Conservation (phyloP, 2,329 filamentous ascomycete species). For the Beauveria medogensis region DNA sequence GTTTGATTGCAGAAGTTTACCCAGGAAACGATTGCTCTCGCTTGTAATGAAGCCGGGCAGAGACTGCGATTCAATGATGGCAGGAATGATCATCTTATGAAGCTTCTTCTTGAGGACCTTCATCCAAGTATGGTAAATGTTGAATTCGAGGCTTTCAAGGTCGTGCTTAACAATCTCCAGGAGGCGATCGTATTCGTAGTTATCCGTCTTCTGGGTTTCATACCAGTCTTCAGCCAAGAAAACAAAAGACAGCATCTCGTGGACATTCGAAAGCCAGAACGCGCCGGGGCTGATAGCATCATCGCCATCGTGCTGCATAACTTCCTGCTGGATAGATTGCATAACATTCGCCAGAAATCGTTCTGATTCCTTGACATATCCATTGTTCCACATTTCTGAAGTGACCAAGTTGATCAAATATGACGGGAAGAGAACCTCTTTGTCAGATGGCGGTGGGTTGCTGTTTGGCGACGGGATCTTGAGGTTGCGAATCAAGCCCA, state of each 20-base stretch:
- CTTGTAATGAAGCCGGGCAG: conserved; percentile 97
- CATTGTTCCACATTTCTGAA: conserved; percentile 99
- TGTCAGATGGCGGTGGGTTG: conserved; percentile 86
- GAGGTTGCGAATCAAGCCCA: conserved; percentile 91
- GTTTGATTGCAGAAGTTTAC: conserved; percentile 88
- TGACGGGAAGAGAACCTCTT: conserved; percentile 96
- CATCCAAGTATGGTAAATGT: conserved; percentile 99
- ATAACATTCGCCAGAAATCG: conserved; percentile 98
- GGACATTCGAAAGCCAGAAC: conserved; percentile 98
- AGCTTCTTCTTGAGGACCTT: conserved; percentile 99
- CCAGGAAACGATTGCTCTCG: conserved; percentile 95
- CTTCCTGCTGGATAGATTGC: conserved; percentile 98
- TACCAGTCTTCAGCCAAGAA: conserved; percentile 99
- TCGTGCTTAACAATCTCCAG: conserved; percentile 99
- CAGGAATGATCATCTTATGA: conserved; percentile 98
- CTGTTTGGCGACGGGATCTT: conserved; percentile 89
- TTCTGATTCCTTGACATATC: conserved; percentile 98
- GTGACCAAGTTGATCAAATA: conserved; percentile 99
- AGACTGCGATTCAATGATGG: conserved; percentile 98
- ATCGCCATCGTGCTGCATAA: conserved; percentile 97
- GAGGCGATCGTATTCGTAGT: conserved; percentile 96
- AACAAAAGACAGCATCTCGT: conserved; percentile 99
- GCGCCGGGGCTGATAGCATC: conserved; percentile 95
- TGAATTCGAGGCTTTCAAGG: conserved; percentile 95
- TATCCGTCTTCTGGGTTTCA: conserved; percentile 97